Base-by-base conservation (phyloP, 2,329 filamentous ascomycete genomes). In the Ampelomyces quisqualis region DNA sequence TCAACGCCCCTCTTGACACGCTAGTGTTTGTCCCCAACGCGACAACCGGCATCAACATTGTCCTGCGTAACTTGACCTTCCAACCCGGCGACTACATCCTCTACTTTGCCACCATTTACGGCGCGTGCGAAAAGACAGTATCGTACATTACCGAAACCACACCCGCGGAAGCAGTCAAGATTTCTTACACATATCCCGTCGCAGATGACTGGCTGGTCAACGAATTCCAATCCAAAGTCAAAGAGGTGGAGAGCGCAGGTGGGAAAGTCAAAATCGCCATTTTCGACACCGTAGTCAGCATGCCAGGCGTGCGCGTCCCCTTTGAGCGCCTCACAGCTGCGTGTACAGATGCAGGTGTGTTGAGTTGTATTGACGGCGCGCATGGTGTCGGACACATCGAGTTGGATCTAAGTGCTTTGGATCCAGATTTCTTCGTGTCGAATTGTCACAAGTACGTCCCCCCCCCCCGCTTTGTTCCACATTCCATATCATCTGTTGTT, bases 341-440 rank as follows among this genome's bases (percentile, higher is more conserved):
- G 0, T 95, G 90, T 64, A 77, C 75, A 30, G 77, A 84, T 41
- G 72, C 84, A 17, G 80, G 78, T 0, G 72, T 96, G 3, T 62
- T 91, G 38, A 90, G 85, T 55, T 72, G 88, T 14, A 74, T 96
- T 24, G 91, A 97, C 63, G 90, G 81, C 11, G 91, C 91, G 0
- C 91, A 97, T 68, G 85, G 85, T 1, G 71, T 95, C 17, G 91
- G 91, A 2, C 85, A 93, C 68, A 76, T 95, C 6, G 74, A 78
- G 1, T 67, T 96, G 6, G 80, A 94, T 65, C 69, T 96, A 10
- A 50, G 62, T 0, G 65, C 70, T 3, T 70, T 90, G 2, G 79
- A 90, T 48, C 84, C 89, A 0, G 90, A 96, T 67, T 96, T 95
- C 70, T 88, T 94, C 60, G 78, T 91, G 10, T 85, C 78, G 40